Evolutionary conservation across 306 rosid genomes (phyloP).

Genomic region (Inga oerstediana): DNA sequence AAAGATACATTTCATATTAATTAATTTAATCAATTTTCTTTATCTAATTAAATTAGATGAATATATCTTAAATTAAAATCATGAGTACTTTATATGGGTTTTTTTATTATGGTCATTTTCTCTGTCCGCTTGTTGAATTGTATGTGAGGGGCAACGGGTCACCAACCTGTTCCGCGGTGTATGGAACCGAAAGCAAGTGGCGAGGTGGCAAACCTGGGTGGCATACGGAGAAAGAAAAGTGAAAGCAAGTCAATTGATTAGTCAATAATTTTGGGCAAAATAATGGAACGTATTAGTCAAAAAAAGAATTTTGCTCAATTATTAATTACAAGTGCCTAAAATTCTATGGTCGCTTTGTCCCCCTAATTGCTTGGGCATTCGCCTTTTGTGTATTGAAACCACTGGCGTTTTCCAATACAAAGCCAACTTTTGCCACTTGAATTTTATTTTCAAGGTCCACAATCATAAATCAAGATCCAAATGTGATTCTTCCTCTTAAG

Average conservation of each 20-base stretch:
- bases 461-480: not conserved
- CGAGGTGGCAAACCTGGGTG: no score
- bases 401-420: not conserved
- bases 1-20: no score
- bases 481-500: not conserved
- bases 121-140: not conserved
- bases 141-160: not conserved
- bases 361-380: not conserved
- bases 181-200: not conserved
- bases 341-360: not conserved
- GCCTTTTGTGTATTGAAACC: not conserved
- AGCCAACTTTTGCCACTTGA: not conserved
- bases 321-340: not conserved
- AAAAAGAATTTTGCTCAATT: not conserved
- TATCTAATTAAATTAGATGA: no score
- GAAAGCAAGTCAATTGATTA: not conserved
- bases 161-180: not conserved
- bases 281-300: not conserved
- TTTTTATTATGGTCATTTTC: not conserved
- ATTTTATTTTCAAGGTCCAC: not conserved
- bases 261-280: not conserved
- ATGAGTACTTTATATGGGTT: no score
- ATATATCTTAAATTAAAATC: no score
- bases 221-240: not conserved
- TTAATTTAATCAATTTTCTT: no score